Percentiles rank a stretch among this genome's conserved stretches.
phyloP scores from a whole-genome alignment of 768 basidiomycete genomes.

The Coprinopsis sp. region DNA sequence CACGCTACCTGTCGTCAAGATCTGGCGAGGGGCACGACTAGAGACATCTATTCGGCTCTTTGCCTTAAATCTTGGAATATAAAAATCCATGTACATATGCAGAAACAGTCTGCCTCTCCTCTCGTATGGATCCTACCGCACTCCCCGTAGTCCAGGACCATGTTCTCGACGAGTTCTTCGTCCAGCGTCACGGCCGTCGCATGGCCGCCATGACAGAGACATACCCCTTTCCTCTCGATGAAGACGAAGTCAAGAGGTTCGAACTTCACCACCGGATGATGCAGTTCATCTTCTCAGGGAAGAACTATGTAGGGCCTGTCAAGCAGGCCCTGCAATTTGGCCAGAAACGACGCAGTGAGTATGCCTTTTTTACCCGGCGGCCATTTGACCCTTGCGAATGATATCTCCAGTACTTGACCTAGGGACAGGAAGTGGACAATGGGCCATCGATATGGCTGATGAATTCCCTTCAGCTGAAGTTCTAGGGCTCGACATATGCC shows the following conservation, averaged over 20 bases:
- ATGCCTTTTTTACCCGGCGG: conserved; percentile 3
- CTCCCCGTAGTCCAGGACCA: conserved; percentile 34
- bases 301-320: conserved; percentile 64
- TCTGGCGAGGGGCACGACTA: no score
- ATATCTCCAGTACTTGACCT: conserved; percentile 55
- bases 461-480: conserved; percentile 66
- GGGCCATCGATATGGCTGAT: conserved; percentile 72
- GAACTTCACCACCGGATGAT: conserved; percentile 60
- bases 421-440: conserved; percentile 62
- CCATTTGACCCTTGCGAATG: conserved; percentile 22
- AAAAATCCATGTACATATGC: no score
- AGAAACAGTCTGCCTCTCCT: no score
- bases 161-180: conserved; percentile 47
- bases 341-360: conserved; percentile 38
- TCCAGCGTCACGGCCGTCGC: conserved; percentile 44
- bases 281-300: conserved; percentile 61
- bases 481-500: conserved; percentile 66
- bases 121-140: conserved; percentile 1
- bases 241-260: conserved; percentile 64
- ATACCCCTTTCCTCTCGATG: conserved; percentile 64
- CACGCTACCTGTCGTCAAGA: no score
- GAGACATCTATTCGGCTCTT: no score
- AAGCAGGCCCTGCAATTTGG: conserved; percentile 51
- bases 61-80: no score
- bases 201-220: conserved; percentile 51